phyloP scores from a whole-genome alignment of 148 eudicot species.

The Hydrangea macrophylla region DNA sequence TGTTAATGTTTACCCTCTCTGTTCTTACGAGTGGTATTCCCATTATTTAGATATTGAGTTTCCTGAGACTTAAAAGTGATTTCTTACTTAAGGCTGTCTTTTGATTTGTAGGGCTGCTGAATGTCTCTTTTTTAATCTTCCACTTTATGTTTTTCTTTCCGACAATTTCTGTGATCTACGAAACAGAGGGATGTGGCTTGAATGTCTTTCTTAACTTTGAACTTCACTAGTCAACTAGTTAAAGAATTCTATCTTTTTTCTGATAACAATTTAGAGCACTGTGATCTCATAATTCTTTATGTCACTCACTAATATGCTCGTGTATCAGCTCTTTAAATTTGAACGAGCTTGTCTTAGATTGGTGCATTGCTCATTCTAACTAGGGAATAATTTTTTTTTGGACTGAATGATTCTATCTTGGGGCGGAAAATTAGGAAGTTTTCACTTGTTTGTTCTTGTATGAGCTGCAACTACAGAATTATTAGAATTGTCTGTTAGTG shows the following conservation, averaged over 20 bases:
- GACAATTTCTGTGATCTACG: no score
- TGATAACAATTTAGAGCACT: not conserved
- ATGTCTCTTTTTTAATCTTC: no score
- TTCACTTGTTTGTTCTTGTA: not conserved
- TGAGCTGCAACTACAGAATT: slow-evolving; percentile 2
- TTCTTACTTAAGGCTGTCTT: no score
- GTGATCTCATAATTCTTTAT: not conserved
- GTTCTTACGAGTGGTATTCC: no score
- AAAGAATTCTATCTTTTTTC: no score
- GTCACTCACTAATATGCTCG: not conserved
- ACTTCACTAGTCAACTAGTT: not conserved
- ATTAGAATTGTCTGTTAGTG: not conserved
- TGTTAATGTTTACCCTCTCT: no score
- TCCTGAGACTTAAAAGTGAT: no score
- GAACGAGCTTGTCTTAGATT: not conserved
- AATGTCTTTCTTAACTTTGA: not conserved
- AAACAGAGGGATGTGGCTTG: not conserved
- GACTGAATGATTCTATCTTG: not conserved
- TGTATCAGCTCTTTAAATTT: not conserved
- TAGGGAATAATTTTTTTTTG: not conserved
- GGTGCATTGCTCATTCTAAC: not conserved
- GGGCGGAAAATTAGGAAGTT: not conserved
- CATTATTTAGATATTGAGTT: no score
- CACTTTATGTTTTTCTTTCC: no score
- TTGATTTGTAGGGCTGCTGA: no score